Evolutionary conservation across 2,329 filamentous ascomycete genomes (phyloP), one percentile per base, ranked within the genome.

Genomic region (Penicillium polonicum): DNA sequence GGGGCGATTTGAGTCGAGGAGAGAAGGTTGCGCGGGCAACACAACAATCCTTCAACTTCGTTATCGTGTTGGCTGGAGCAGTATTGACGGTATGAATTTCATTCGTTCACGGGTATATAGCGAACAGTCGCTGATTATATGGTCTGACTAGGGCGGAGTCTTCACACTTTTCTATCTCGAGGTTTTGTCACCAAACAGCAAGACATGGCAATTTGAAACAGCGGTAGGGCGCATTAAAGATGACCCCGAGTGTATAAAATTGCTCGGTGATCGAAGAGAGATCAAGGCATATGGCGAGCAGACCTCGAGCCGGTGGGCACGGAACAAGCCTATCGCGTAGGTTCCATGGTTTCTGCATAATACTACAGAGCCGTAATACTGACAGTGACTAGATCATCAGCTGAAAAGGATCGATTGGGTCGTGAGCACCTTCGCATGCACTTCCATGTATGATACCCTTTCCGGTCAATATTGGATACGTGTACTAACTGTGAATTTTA

Each of bases 1-100:
- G 93, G 93, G 82, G 80, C 3, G 82, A 94, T 54, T 83, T 97
- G 2, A 91, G 88, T 0, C 79, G 78, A 0, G 79, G 79, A 48
- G 93, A 97, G 73, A 97, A 96, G 74, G 86, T 87, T 3, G 89
- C 88, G 25, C 85, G 93, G 39, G 90, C 91, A 9, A 93, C 91
- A 0, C 92, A 97, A 75, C 93, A 97, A 75, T 89, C 88, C 17
- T 88, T 96, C 79, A 97, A 97, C 75, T 86, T 96, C 64, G 82
- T 88, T 64, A 76, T 97, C 61, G 85, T 97, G 9, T 65, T 91
- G 1, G 80, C 88, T 8, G 93, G 93, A 27, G 76, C 92, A 12
- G 82, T 86, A 35, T 79, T 93, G 66, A 96, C 92, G 36, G 90
- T 91, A 80, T 61, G 82, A 33, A 38, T 3, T 44, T 19, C 23